Percentiles rank a stretch among this genome's conserved stretches.
Evolutionary conservation across 2,329 filamentous ascomycete species (phyloP).

Genomic region (Dactylellina haptotyla): DNA sequence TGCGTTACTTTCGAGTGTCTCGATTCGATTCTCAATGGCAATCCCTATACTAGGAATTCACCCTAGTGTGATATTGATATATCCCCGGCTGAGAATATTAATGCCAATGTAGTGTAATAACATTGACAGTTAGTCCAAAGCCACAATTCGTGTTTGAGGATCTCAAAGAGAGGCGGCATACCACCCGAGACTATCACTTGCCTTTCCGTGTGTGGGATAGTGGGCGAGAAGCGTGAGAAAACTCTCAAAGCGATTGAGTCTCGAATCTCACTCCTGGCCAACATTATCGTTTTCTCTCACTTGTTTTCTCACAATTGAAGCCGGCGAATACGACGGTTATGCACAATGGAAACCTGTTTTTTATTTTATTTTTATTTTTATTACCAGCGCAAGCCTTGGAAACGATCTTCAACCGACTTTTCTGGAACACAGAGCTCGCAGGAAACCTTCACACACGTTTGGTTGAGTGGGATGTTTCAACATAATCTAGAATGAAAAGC

Average conservation of each 20-base stretch:
- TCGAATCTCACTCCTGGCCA: neutral
- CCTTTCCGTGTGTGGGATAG: too few species aligned
- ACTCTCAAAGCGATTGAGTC: neutral
- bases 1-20: too few species aligned
- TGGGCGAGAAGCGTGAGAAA: neutral
- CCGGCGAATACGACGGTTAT: neutral
- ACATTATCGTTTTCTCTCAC: neutral
- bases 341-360: conserved; percentile 7
- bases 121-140: neutral
- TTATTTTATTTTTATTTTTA: too few species aligned
- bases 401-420: neutral
- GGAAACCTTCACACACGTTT: neutral
- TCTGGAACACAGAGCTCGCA: conserved; percentile 3
- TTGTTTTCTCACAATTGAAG: neutral
- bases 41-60: too few species aligned
- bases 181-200: too few species aligned
- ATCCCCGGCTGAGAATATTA: neutral
- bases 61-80: neutral
- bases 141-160: neutral
- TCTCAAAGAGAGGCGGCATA: neutral
- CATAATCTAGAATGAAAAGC: neutral
- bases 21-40: too few species aligned
- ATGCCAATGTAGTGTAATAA: neutral
- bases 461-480: conserved; percentile 23
- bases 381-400: neutral